A percentile compares a stretch with the other conserved stretches of the same genome.
Conservation (phyloP, 2,329 filamentous ascomycete species). For the Cordyceps fumosorosea region DNA sequence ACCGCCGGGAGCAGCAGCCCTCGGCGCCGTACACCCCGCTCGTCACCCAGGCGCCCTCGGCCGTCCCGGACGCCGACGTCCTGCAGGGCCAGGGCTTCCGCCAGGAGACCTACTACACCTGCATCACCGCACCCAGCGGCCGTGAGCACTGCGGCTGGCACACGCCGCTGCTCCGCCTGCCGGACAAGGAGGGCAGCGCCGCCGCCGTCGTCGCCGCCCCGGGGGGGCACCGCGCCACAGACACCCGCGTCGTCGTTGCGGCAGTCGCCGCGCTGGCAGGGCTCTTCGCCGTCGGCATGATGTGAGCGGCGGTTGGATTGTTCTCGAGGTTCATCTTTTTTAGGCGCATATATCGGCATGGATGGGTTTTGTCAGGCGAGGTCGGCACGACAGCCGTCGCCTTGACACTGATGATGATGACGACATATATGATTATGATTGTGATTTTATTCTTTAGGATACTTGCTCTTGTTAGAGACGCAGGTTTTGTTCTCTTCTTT, state of each 20-base stretch:
- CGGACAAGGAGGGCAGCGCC: conserved; percentile 14
- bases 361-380: not conserved
- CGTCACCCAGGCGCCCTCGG: conserved; percentile 27
- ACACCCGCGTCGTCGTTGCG: conserved; percentile 18
- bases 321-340: not conserved
- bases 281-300: conserved; percentile 21
- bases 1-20: not conserved
- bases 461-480: not conserved
- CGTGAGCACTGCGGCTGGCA: conserved; percentile 31
- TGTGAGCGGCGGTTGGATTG: conserved; percentile 12
- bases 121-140: conserved; percentile 23
- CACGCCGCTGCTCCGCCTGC: conserved; percentile 25
- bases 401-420: not conserved
- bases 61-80: conserved; percentile 25
- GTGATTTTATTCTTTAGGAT: not conserved
- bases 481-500: not conserved
- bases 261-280: conserved; percentile 19
- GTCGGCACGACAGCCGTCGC: not conserved
- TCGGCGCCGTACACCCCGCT: conserved; percentile 20
- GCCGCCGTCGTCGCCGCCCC: not conserved
- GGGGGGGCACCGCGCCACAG: conserved; percentile 13
- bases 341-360: not conserved
- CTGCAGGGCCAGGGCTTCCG: conserved; percentile 25
- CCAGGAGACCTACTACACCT: conserved; percentile 30
- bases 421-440: conserved; percentile 2